Conservation (phyloP, 1,284 basidiomycete genomes). For the Farysia itapuensis region DNA sequence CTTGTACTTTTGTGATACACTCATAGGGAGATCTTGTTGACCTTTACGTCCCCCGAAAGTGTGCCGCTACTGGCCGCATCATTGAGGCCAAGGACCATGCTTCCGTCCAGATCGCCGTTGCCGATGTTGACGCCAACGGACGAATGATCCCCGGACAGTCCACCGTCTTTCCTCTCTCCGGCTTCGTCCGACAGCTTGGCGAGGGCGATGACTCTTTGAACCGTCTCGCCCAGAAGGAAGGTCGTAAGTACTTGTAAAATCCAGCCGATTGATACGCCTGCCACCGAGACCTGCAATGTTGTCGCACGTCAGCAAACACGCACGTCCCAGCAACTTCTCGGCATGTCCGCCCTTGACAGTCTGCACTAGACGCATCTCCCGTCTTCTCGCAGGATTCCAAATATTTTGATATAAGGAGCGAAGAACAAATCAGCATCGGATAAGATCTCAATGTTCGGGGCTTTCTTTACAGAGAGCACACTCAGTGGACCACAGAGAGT, state of each 20-base stretch:
- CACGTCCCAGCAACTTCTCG: not conserved
- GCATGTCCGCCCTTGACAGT: slow-evolving; percentile 53
- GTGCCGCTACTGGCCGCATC: slow-evolving; percentile 76
- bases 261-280: too few species aligned
- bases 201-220: slow-evolving; percentile 98
- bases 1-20: too few species aligned
- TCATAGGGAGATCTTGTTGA: slow-evolving; percentile 97
- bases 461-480: slow-evolving; percentile 2
- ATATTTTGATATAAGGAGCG: slow-evolving; percentile 44
- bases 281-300: not conserved
- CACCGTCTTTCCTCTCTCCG: slow-evolving; percentile 91
- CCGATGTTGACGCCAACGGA: slow-evolving; percentile 91
- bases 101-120: slow-evolving; percentile 92
- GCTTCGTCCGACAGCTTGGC: slow-evolving; percentile 89
- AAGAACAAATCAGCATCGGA: slow-evolving; percentile 43
- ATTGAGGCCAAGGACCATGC: slow-evolving; percentile 99
- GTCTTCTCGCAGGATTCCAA: slow-evolving; percentile 55
- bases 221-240: slow-evolving; percentile 91
- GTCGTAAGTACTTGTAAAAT: slow-evolving; percentile 78
- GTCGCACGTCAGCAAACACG: too few species aligned
- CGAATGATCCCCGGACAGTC: slow-evolving; percentile 77
- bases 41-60: slow-evolving; percentile 99
- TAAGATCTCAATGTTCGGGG: slow-evolving; percentile 54
- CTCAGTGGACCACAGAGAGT: slow-evolving; percentile 54
- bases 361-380: slow-evolving; percentile 44